These are phyloP conservation scores for Rutidosis leptorrhynchoides DNA, from an alignment of 129 eudicot species.

Conservation along the genomic window DNA sequence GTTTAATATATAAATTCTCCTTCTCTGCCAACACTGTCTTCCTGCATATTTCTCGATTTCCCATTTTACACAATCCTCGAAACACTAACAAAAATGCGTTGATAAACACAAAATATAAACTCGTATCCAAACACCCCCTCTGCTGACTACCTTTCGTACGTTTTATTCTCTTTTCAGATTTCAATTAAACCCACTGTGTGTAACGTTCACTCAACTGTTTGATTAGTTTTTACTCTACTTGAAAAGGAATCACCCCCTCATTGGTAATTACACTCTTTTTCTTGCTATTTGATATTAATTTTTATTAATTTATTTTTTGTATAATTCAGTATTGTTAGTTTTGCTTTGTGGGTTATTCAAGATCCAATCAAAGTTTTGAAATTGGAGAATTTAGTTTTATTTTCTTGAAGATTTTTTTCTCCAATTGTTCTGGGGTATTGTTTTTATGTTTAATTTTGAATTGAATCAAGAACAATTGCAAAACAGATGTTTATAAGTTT, in stretches of 20 bases:
- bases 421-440: constrained; percentile 16
- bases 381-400: neutral
- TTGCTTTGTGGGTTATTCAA: constrained; percentile 22
- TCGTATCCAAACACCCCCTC: neutral
- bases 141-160: constrained; percentile 11
- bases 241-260: constrained; percentile 18
- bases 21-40: constrained; percentile 15
- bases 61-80: constrained; percentile 13
- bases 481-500: neutral
- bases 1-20: constrained; percentile 19
- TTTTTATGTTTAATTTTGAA: constrained; percentile 1
- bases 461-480: neutral
- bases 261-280: constrained; percentile 20
- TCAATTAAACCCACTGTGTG: constrained; percentile 15
- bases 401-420: neutral
- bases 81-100: neutral
- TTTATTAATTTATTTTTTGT: neutral
- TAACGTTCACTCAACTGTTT: constrained; percentile 13
- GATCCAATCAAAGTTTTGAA: constrained; percentile 17
- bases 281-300: neutral
- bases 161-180: constrained; percentile 7
- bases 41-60: constrained; percentile 32
- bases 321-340: constrained; percentile 6
- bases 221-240: constrained; percentile 12
- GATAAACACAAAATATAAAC: neutral